phyloP scores from a whole-genome alignment of 805 yeast genomes.

The Kodamaea fukazawae region DNA sequence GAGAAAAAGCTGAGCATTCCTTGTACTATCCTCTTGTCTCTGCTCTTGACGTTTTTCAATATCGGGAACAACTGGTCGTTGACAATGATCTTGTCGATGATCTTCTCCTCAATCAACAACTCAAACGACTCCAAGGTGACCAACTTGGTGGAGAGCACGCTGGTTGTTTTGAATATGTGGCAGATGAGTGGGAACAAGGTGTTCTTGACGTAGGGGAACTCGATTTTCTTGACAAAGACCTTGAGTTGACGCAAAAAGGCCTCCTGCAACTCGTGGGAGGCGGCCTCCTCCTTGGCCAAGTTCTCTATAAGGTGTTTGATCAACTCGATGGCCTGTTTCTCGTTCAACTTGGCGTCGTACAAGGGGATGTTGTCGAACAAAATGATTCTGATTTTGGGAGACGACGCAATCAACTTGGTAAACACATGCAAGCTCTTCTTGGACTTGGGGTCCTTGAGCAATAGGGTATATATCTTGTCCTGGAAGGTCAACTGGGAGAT shows the following conservation, averaged over 20 bases:
- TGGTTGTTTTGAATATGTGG: constrained; percentile 76
- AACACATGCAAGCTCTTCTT: constrained; percentile 20
- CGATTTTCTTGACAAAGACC: constrained; percentile 46
- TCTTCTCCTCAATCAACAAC: constrained; percentile 52
- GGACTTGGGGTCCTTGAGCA: constrained; percentile 26
- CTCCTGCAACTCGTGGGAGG: constrained; percentile 46
- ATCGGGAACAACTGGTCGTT: constrained; percentile 81
- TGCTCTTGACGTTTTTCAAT: constrained; percentile 68
- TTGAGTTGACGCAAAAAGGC: constrained; percentile 45
- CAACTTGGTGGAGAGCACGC: constrained; percentile 74
- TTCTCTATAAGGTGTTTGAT: constrained; percentile 45
- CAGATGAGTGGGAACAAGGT: constrained; percentile 72
- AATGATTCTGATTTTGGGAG: constrained; percentile 31
- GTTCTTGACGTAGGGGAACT: constrained; percentile 69
- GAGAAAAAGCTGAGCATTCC: constrained; percentile 49
- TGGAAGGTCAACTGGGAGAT: constrained; percentile 77
- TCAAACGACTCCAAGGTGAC: constrained; percentile 62
- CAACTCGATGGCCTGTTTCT: constrained; percentile 48
- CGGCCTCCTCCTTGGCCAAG: constrained; percentile 23
- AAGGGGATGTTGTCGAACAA: constrained; percentile 45
- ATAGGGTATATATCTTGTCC: constrained; percentile 57
- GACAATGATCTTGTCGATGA: constrained; percentile 68
- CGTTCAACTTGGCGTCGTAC: constrained; percentile 49
- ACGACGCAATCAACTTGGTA: constrained; percentile 27
- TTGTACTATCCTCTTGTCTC: constrained; percentile 63